Percentiles rank a stretch among this genome's conserved stretches.
These are phyloP conservation scores for Adansonia rubrostipa DNA, from an alignment of 441 rosid genomes.

Conservation along the genomic window DNA sequence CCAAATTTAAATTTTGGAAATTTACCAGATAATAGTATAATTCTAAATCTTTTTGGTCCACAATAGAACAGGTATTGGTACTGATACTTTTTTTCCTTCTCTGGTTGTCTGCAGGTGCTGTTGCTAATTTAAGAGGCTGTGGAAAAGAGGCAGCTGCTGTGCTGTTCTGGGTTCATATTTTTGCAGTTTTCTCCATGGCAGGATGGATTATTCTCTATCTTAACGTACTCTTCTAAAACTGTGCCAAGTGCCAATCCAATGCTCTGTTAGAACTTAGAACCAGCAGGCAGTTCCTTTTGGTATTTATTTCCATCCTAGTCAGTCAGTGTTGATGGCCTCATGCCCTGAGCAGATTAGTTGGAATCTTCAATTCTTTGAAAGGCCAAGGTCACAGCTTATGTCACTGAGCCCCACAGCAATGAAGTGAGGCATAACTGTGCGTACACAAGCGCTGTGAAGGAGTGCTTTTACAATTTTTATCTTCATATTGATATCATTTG, in stretches of 20 bases:
- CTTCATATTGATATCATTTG: not conserved
- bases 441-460: not conserved
- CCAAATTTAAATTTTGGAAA: not conserved
- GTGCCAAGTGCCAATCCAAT: constrained; percentile 59
- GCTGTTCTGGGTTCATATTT: constrained; percentile 97
- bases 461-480: not conserved
- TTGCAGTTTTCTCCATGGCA: constrained; percentile 90
- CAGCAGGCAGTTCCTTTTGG: not conserved
- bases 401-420: not conserved
- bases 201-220: constrained; percentile 87
- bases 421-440: not conserved
- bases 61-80: not conserved
- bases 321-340: constrained; percentile 20
- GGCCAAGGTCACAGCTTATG: not conserved
- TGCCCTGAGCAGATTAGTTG: not conserved
- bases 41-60: not conserved
- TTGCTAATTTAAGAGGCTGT: constrained; percentile 91
- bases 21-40: not conserved
- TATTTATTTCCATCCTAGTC: not conserved
- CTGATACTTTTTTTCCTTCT: not conserved
- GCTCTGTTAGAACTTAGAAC: constrained; percentile 68
- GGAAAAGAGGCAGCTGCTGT: constrained; percentile 95
- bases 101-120: constrained; percentile 61
- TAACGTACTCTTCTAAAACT: constrained; percentile 69
- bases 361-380: not conserved